Evolutionary conservation across 2,329 filamentous ascomycete genomes (phyloP), one percentile per base, ranked within the genome.

Genomic region (Paraconiothyrium sp.): DNA sequence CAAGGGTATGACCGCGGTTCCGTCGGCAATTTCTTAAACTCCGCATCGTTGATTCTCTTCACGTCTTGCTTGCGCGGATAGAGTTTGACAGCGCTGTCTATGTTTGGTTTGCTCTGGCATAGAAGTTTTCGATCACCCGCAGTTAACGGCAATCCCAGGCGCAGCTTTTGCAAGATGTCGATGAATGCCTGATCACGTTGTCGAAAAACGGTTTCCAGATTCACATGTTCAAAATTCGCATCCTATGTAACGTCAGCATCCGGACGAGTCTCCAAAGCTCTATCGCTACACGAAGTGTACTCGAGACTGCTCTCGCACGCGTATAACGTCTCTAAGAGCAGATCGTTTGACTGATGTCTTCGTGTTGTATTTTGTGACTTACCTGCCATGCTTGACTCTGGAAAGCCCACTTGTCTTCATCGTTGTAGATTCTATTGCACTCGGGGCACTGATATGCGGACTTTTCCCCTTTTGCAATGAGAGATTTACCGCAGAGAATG

Each of bases 361-460:
- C 16, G 3, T 14, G 13, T 20, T 22, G 9, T 51, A 13, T 37
- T 4, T n/a, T 34, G 35, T 43, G 4, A 20, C 50, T 43, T 14
- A 54, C 70, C 69, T 60, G 61, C 88, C 88, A 90, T 0, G 82
- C 83, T 1, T 73, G 58, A 65, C 85, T 88, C 24, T 80, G 77
- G 66, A 90, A 90, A 0, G 87, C 88, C 85, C 86, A 90, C 66
- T 87, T 88, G 10, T 89, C 83, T 14, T 72, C 74, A 30, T 86
- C 82, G 6, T 67, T 60, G 58, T 80, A 86, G 22, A 67, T 35
- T 0, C 77, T 75, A 49, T 83, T 79, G 9, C 47, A 49, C 20
- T 30, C 11, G 13, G 65, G 66, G 4, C 52, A 50, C 4, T 27
- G 65, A 32, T 73, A 72, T 44, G 68, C 66, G 63, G 71, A 46